phyloP scores from a whole-genome alignment of 2,329 filamentous ascomycete genomes.

The Daldinia sp. region DNA sequence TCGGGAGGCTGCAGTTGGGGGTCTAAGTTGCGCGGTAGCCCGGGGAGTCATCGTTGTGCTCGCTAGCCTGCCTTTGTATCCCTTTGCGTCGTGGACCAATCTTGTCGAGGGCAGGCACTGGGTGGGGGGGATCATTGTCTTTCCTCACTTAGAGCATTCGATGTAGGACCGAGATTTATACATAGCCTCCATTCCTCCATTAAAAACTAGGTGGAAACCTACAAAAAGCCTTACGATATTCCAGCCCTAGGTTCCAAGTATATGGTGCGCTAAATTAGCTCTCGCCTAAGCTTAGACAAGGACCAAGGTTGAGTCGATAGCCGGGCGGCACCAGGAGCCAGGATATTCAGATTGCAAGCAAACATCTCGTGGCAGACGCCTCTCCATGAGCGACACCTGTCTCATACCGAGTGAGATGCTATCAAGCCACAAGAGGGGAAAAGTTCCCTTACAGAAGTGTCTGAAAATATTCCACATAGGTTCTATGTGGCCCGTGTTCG shows the following conservation, averaged over 20 bases:
- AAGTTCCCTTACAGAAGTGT: too few species aligned
- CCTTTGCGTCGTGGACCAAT: neutral
- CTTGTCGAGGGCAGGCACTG: neutral
- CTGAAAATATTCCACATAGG: neutral
- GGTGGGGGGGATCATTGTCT: neutral
- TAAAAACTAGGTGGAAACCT: neutral
- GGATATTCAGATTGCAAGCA: slow-evolving; percentile 6
- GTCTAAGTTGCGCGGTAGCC: slow-evolving; percentile 3
- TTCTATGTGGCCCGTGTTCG: neutral
- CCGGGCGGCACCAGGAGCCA: slow-evolving; percentile 3
- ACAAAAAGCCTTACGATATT: slow-evolving; percentile 1
- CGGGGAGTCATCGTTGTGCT: slow-evolving; percentile 15
- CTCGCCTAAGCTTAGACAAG: slow-evolving; percentile 5
- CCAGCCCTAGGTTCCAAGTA: slow-evolving; percentile 14
- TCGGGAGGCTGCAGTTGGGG: slow-evolving; percentile 31
- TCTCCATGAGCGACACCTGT: slow-evolving; percentile 6
- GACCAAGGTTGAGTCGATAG: slow-evolving; percentile 4
- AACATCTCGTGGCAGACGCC: slow-evolving; percentile 5
- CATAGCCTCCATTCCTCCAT: neutral
- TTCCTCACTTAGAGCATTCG: neutral
- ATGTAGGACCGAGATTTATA: neutral
- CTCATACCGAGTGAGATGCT: slow-evolving; percentile 2
- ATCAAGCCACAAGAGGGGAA: neutral
- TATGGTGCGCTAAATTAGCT: slow-evolving; percentile 9
- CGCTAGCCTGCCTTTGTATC: neutral